Conservation (phyloP, 2,329 filamentous ascomycete genomes). For the Bipolaris gigantea region DNA sequence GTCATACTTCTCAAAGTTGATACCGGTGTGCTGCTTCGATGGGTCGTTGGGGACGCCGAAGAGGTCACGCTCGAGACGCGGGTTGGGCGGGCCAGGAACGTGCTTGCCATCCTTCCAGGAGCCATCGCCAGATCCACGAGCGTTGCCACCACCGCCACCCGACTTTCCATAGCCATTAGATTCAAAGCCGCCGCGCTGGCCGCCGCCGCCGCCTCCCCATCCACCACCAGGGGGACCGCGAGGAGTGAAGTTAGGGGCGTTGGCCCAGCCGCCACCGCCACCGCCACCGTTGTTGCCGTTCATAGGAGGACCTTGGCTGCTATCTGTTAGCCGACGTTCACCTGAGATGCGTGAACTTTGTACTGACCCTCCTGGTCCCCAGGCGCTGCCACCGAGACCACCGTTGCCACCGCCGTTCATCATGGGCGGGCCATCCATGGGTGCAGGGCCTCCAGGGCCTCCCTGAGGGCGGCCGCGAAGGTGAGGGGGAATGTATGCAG, state of each 20-base stretch:
- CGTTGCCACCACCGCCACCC: constrained; percentile 54
- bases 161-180: constrained; percentile 64
- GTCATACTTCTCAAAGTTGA: constrained; percentile 99
- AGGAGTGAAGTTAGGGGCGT: constrained; percentile 61
- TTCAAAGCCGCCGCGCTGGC: constrained; percentile 57
- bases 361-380: constrained; percentile 50
- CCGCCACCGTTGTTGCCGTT: constrained; percentile 64
- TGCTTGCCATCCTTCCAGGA: constrained; percentile 98
- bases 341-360: constrained; percentile 3
- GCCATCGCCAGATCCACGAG: constrained; percentile 88
- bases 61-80: constrained; percentile 89
- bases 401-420: constrained; percentile 61
- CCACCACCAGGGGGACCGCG: constrained; percentile 46
- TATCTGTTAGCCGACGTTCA: constrained; percentile 20
- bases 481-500: constrained; percentile 83
- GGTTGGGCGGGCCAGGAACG: constrained; percentile 83
- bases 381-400: constrained; percentile 64
- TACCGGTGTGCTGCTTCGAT: constrained; percentile 93
- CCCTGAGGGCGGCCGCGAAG: constrained; percentile 59
- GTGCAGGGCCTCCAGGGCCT: constrained; percentile 36
- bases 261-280: constrained; percentile 63
- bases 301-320: constrained; percentile 40
- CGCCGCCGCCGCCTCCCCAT: constrained; percentile 44
- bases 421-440: constrained; percentile 47
- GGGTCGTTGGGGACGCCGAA: constrained; percentile 91